Evolutionary conservation across 768 basidiomycete species (phyloP), one percentile per base, ranked within the genome.

Genomic region (Mycena floridula): DNA sequence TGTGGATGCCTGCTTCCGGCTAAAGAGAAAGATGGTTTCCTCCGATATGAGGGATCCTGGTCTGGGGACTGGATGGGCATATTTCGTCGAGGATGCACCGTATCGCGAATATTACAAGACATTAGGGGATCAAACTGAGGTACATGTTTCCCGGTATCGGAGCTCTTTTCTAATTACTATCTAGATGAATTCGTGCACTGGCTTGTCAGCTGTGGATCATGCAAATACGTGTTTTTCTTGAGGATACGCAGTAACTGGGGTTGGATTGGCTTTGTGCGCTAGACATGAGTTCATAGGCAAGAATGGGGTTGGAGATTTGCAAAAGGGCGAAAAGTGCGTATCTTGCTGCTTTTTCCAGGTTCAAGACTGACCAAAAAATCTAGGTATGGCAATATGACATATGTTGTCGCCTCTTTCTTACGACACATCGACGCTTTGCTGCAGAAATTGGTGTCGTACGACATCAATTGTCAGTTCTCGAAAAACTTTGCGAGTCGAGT

Each of bases 401-500:
- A 55, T 35, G 38, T 63, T 26, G 41, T 59, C 26, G 36, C 45
- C 54, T 23, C 44, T 47, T 5, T 51, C 27, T 6, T 56, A 40
- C 15, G 47, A 55, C 3, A 26, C 11, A 11, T 40, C 25, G 44
- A 44, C 9, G 28, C 37, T 38, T 8, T 44, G 23, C 15, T 7
- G 1, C 25, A 22, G 9, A 26, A 63, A 5, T 40, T 50, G 7
- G 23, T 60, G 1, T 63, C 58, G 0, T 67, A 67, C 43, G 65
- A 67, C 46, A 64, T 67, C 23, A 54, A 45, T 9, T 67, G 65
- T 46, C 61, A 64, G 32, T 67, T 55, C 52, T 45, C 25, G 8
- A 44, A 26, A 18, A 11, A 20, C 11, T 21, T 38, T 13, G 37
- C 37, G 11, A 23, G 23, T 23, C 54, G 59, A 3, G 43, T 54